Evolutionary conservation across 139 green algal genomes (phyloP).

Genomic region (Raphidocelis subcapitata): DNA sequence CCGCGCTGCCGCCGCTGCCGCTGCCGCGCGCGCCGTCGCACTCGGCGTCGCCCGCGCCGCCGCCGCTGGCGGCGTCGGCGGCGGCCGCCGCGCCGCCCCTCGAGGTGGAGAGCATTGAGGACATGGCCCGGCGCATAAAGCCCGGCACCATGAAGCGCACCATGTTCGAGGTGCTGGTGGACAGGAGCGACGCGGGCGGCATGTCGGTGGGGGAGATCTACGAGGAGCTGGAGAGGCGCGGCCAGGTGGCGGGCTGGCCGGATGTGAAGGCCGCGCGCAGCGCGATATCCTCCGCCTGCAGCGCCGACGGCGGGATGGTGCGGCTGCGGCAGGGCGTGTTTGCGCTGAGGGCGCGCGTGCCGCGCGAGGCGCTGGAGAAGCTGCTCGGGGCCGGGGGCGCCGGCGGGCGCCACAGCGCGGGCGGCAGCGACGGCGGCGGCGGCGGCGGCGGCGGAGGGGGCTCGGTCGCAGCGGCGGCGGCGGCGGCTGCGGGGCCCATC

Average conservation of each 20-base stretch:
- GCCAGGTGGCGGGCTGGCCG: constrained; percentile 7
- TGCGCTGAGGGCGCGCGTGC: not conserved
- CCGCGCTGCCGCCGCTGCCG: constrained; percentile 37
- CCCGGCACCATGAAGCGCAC: constrained; percentile 14
- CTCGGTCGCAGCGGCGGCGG: not conserved
- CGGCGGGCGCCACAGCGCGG: not conserved
- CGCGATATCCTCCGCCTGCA: constrained; percentile 22
- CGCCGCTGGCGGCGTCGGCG: not conserved
- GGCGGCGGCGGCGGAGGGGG: not conserved
- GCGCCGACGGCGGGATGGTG: constrained; percentile 11
- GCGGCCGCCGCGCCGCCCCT: not conserved
- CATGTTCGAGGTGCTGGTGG: constrained; percentile 14
- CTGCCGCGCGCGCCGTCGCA: constrained; percentile 30
- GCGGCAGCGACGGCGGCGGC: not conserved
- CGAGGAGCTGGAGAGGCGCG: constrained; percentile 2
- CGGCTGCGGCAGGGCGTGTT: constrained; percentile 2
- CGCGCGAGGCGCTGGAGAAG: not conserved
- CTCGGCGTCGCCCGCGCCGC: constrained; percentile 5
- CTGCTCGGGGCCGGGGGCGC: not conserved
- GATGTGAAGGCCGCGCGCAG: constrained; percentile 17
- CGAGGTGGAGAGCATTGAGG: constrained; percentile 2
- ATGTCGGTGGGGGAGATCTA: constrained; percentile 21
- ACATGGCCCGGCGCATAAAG: constrained; percentile 7
- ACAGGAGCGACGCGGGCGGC: constrained; percentile 3
- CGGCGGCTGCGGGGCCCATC: constrained; percentile 6